phyloP scores from a whole-genome alignment of 495 filamentous ascomycete genomes.

The Penicillium nucicola region DNA sequence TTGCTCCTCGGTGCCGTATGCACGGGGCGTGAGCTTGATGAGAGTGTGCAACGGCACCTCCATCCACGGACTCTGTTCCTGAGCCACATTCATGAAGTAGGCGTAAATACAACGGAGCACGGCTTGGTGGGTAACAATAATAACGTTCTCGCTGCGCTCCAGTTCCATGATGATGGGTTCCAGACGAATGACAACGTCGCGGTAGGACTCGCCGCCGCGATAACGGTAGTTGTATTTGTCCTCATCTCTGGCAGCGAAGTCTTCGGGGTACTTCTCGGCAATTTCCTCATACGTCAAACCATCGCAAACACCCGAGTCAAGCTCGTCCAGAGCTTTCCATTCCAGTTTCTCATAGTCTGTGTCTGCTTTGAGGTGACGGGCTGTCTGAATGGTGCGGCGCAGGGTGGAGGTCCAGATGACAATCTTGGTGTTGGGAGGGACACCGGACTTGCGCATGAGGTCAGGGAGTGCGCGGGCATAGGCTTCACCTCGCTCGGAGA shows the following conservation, averaged over 20 bases:
- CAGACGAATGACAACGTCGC: slow-evolving; percentile 94
- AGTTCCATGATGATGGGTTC: slow-evolving; percentile 99
- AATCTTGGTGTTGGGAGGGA: slow-evolving; percentile 74
- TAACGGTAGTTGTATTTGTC: slow-evolving; percentile 99
- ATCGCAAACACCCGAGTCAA: slow-evolving; percentile 95
- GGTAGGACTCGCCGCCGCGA: slow-evolving; percentile 92
- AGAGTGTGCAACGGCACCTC: slow-evolving; percentile 90
- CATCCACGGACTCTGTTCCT: slow-evolving; percentile 96
- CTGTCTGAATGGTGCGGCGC: slow-evolving; percentile 87
- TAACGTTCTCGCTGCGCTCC: slow-evolving; percentile 91
- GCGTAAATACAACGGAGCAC: slow-evolving; percentile 96
- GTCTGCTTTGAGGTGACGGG: slow-evolving; percentile 62
- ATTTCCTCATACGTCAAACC: slow-evolving; percentile 94
- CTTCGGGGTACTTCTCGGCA: slow-evolving; percentile 83
- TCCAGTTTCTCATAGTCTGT: slow-evolving; percentile 84
- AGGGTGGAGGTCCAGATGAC: slow-evolving; percentile 98
- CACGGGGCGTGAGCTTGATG: slow-evolving; percentile 91
- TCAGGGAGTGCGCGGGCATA: slow-evolving; percentile 81
- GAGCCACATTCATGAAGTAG: slow-evolving; percentile 95
- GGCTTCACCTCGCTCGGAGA: slow-evolving; percentile 81
- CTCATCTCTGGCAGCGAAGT: slow-evolving; percentile 90
- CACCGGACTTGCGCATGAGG: slow-evolving; percentile 70
- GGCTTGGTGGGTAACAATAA: slow-evolving; percentile 97
- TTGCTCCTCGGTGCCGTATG: slow-evolving; percentile 89
- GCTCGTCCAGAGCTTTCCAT: slow-evolving; percentile 98